phyloP scores from a whole-genome alignment of 225 moss, liverwort and hornwort species.

The Antitrichia curtipendula region DNA sequence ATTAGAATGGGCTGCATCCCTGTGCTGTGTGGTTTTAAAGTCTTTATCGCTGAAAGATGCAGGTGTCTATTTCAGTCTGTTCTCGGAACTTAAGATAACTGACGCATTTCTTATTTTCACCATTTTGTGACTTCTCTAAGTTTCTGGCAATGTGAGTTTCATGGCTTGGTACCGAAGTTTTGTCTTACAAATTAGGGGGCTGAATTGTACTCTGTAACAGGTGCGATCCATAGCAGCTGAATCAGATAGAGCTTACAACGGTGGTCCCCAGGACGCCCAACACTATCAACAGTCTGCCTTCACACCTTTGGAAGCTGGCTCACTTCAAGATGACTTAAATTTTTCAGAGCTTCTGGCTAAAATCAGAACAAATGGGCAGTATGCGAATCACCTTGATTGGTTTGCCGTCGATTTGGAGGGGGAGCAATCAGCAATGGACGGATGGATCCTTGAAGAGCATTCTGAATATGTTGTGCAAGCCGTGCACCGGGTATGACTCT shows the following conservation, averaged over 20 bases:
- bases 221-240: constrained; percentile 96
- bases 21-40: not conserved
- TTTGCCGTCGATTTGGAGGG: constrained; percentile 98
- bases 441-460: constrained; percentile 96
- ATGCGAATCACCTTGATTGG: constrained; percentile 94
- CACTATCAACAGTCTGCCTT: constrained; percentile 85
- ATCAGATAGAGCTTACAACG: constrained; percentile 94
- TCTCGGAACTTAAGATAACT: not conserved
- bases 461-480: constrained; percentile 94
- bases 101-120: not conserved
- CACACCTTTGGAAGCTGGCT: constrained; percentile 67
- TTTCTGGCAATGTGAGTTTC: not conserved
- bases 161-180: not conserved
- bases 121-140: not conserved
- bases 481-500: constrained; percentile 68
- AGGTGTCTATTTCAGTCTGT: not conserved
- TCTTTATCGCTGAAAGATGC: not conserved
- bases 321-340: constrained; percentile 11
- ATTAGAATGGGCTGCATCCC: not conserved
- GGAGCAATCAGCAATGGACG: constrained; percentile 99
- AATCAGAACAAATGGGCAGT: constrained; percentile 43
- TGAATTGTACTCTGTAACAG: constrained; percentile 16
- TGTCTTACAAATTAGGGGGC: not conserved
- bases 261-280: constrained; percentile 76
- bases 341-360: constrained; percentile 43